Evolutionary conservation across 306 rosid genomes (phyloP).

Genomic region (Cucurbita moschata): DNA sequence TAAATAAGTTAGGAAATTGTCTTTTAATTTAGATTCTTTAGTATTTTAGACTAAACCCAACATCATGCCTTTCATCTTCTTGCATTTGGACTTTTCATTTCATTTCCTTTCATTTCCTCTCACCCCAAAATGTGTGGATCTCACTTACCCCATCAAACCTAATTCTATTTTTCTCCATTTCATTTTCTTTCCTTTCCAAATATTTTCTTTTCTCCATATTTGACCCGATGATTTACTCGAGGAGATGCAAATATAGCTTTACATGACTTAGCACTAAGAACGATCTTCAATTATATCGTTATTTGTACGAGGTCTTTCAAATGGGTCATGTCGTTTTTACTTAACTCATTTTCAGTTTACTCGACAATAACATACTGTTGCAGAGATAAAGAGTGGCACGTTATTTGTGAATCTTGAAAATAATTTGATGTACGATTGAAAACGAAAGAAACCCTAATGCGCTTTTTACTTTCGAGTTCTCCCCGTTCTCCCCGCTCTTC

Average conservation of each 20-base stretch:
- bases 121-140: not conserved
- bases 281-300: no score
- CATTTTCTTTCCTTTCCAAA: no score
- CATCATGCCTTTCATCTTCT: not conserved
- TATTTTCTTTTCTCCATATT: no score
- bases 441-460: not conserved
- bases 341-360: not conserved
- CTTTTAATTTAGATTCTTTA: not conserved
- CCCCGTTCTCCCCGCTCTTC: not conserved
- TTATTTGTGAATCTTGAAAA: not conserved
- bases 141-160: not conserved
- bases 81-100: not conserved
- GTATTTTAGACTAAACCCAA: not conserved
- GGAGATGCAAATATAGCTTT: no score
- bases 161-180: not conserved
- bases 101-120: not conserved
- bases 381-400: not conserved
- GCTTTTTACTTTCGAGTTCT: not conserved
- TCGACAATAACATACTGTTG: not conserved
- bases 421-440: not conserved
- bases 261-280: no score
- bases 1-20: constrained; percentile 2
- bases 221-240: no score
- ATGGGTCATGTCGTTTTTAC: not conserved
- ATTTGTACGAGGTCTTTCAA: not conserved